A percentile compares a stretch with the other conserved stretches of the same genome.
These are phyloP conservation scores for Mucuna pruriens DNA, from an alignment of 306 rosid species.

Conservation along the genomic window DNA sequence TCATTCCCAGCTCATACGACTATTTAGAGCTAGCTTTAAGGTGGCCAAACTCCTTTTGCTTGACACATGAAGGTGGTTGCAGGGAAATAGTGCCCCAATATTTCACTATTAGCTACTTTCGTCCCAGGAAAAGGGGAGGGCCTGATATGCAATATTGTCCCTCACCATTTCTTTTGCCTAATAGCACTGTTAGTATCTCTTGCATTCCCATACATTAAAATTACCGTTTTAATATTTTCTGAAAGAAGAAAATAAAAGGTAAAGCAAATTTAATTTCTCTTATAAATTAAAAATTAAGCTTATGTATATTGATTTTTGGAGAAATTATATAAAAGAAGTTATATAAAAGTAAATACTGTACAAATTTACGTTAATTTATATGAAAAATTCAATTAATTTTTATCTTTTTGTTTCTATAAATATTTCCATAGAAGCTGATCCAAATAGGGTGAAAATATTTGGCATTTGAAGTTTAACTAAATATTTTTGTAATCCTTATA, in stretches of 20 bases:
- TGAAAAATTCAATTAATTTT: too few relatives aligned
- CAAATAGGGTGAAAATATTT: too few relatives aligned
- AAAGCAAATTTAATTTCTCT: too few relatives aligned
- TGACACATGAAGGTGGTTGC: not conserved
- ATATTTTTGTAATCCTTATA: not conserved
- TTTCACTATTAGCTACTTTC: constrained; percentile 5
- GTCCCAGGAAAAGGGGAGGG: not conserved
- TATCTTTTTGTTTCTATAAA: too few relatives aligned
- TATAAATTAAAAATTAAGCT: too few relatives aligned
- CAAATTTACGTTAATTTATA: too few relatives aligned
- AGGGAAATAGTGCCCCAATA: not conserved
- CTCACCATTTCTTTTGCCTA: not conserved
- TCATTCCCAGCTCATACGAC: not conserved
- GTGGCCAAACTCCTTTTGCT: not conserved
- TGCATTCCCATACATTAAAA: not conserved
- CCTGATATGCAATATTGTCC: not conserved
- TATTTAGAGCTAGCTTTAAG: not conserved
- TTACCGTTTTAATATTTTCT: not conserved
- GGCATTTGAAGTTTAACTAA: not conserved
- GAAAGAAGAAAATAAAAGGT: too few relatives aligned
- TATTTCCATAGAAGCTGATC: too few relatives aligned
- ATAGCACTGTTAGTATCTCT: constrained; percentile 4
- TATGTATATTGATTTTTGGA: too few relatives aligned
- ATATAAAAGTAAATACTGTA: too few relatives aligned
- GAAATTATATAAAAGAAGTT: too few relatives aligned